Conservation (phyloP, 129 eudicot genomes). For the Arctium minus region DNA sequence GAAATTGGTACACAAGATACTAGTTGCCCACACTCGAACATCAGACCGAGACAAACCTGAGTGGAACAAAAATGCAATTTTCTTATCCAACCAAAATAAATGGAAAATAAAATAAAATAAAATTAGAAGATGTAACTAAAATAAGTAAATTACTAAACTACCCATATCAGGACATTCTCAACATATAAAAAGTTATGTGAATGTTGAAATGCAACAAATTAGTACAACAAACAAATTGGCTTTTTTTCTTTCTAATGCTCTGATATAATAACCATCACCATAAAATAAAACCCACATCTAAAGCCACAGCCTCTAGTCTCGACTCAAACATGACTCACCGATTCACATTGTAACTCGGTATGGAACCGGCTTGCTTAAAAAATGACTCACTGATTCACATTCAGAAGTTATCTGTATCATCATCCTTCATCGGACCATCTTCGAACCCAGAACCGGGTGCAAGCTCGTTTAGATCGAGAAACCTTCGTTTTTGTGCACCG, state of each 20-base stretch:
- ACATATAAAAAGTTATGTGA: not conserved
- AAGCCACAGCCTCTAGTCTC: slow-evolving; percentile 17
- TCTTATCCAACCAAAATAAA: too few relatives aligned
- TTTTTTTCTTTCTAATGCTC: not conserved
- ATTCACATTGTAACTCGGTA: slow-evolving; percentile 42
- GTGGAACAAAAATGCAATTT: too few relatives aligned
- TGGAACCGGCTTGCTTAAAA: slow-evolving; percentile 16
- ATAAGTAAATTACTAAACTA: not conserved
- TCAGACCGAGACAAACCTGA: too few relatives aligned
- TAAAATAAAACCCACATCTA: slow-evolving; percentile 16
- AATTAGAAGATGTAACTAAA: too few relatives aligned
- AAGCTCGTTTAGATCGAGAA: slow-evolving; percentile 93
- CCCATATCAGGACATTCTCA: not conserved
- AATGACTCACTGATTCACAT: slow-evolving; percentile 23
- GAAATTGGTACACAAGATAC: too few relatives aligned
- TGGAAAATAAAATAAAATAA: too few relatives aligned
- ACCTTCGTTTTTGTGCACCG: slow-evolving; percentile 46
- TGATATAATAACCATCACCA: not conserved
- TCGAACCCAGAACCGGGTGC: slow-evolving; percentile 97
- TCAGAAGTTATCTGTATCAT: slow-evolving; percentile 56
- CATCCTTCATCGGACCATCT: slow-evolving; percentile 71
- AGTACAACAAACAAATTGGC: not conserved
- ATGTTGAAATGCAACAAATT: not conserved
- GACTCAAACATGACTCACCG: slow-evolving; percentile 39
- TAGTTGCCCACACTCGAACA: too few relatives aligned